phyloP scores from a whole-genome alignment of 495 filamentous ascomycete genomes.

The Penicillium simplicissimum region DNA sequence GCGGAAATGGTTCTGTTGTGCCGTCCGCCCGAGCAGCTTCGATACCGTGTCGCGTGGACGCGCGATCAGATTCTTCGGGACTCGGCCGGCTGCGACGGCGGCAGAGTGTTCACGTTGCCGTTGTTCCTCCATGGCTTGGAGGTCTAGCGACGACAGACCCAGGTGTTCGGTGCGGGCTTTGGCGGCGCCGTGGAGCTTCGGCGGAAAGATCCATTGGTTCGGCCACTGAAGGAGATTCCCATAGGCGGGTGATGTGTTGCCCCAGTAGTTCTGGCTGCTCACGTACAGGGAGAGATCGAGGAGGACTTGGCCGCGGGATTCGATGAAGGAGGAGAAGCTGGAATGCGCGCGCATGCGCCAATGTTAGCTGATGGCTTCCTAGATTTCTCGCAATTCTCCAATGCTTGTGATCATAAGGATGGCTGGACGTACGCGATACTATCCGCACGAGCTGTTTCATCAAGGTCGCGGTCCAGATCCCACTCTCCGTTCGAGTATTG shows the following conservation, averaged over 20 bases:
- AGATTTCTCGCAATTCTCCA: too few relatives aligned
- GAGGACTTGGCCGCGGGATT: constrained; percentile 63
- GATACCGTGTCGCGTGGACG: constrained; percentile 45
- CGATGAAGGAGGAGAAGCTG: constrained; percentile 63
- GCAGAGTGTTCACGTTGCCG: constrained; percentile 46
- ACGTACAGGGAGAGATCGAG: constrained; percentile 84
- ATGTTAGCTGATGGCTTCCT: neutral
- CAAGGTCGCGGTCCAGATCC: constrained; percentile 55
- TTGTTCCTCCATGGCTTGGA: constrained; percentile 53
- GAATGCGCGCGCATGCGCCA: neutral
- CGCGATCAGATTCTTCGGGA: constrained; percentile 45
- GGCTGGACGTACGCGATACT: constrained; percentile 48
- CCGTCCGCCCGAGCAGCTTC: constrained; percentile 39
- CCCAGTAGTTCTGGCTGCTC: constrained; percentile 79
- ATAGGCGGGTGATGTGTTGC: constrained; percentile 72
- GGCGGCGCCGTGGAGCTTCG: constrained; percentile 64
- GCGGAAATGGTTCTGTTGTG: constrained; percentile 57
- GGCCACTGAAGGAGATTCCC: constrained; percentile 77
- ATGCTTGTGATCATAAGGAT: too few relatives aligned
- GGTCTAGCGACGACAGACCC: constrained; percentile 65
- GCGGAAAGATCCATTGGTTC: constrained; percentile 76
- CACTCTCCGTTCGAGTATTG: constrained; percentile 53
- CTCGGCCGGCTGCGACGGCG: constrained; percentile 41
- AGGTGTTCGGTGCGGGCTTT: constrained; percentile 71
- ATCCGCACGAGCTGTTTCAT: constrained; percentile 50